Evolutionary conservation across 1,284 basidiomycete species (phyloP), one percentile per base, ranked within the genome.

Genomic region (Gymnopus androsaceus): DNA sequence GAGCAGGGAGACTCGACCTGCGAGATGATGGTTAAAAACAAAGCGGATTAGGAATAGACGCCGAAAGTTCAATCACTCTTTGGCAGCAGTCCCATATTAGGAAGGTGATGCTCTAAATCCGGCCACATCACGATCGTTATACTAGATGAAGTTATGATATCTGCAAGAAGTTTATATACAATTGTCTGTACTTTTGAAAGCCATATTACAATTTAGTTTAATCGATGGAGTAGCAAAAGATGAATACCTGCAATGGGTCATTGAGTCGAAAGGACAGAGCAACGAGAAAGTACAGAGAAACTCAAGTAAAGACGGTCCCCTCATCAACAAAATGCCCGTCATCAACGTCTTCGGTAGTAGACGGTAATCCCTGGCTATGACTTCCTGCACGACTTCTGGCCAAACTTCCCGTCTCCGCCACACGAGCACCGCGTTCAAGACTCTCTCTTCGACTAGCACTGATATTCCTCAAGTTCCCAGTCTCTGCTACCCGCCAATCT

Each of bases 391-490:
- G 47, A 52, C 57, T 58, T 55, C 81, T 69, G 34, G 77, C 75
- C 61, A 86, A 66, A 38, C 75, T 77, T 15, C 85, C 85, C 28
- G 79, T 83, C 73, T 88, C 86, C 3, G 86, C 86, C 31, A 88
- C 75, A 41, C 87, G 72, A 17, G 74, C 83, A 5, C 84, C 84
- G 6, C 81, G 74, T 58, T 87, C 86, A 23, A 84, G 72, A 61
- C 87, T 86, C 44, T 67, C 79, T 40, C 84, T 72, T 27, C 84
- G 73, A 60, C 82, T 83, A 36, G 65, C 67, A 60, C 78, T 78
- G 31, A 72, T 75, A 51, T 66, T 70, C 41, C 71, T 65, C 55
- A 81, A 63, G 38, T 67, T 76, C 3, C 74, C 78, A 5, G 71
- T 66, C 57, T 78, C 77, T 0, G 63, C 72, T 11, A 76, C 71